Base-by-base conservation (phyloP, 2,329 filamentous ascomycete species). In the Fusarium brevicatenulatum region DNA sequence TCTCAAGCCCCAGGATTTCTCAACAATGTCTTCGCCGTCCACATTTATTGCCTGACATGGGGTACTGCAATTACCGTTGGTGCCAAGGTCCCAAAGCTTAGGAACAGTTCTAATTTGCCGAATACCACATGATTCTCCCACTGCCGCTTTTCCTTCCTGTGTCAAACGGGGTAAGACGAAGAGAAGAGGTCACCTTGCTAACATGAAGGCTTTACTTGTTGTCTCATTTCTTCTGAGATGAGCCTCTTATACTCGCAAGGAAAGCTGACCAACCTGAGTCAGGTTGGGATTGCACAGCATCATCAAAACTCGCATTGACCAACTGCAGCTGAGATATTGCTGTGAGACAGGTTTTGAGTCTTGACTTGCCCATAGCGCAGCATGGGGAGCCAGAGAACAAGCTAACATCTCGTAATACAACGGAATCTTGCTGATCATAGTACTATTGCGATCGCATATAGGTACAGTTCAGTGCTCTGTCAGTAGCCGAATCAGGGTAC, bases 51-150 rank as follows among this genome's bases (percentile, higher is more conserved):
- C 57, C 55, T 71, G 55, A 42, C 50, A 44, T 36, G 44, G 54
- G 63, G 71, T 74, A 59, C 71, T 74, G 71, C 10, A 73, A 72
- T 74, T 72, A 74, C 62, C 42, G 40, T 57, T 23, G 42, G 40
- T 68, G 63, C 59, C 62, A 62, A 61, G 55, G 32, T 42, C 54
- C 46, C 32, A 47, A 49, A 64, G 47, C 32, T 18, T 15, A 30
- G 34, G 34, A 40, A 46, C 40, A 23, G n/a, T 37, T 42, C 21
- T 36, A 21, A 50, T 30, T 50, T 66, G 40, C 36, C 42, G 32
- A 32, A 59, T 40, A 23, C 55, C 40, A 42, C n/a, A 49, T 23
- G n/a, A 43, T 42, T 37, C 28, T 53, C 63, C 42, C 64, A 40
- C 63, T 42, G 28, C n/a, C 39, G 28, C 28, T 23, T 25, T 52